These are phyloP conservation scores for Amanita rimosa DNA, from an alignment of 768 basidiomycete genomes.

Conservation along the genomic window DNA sequence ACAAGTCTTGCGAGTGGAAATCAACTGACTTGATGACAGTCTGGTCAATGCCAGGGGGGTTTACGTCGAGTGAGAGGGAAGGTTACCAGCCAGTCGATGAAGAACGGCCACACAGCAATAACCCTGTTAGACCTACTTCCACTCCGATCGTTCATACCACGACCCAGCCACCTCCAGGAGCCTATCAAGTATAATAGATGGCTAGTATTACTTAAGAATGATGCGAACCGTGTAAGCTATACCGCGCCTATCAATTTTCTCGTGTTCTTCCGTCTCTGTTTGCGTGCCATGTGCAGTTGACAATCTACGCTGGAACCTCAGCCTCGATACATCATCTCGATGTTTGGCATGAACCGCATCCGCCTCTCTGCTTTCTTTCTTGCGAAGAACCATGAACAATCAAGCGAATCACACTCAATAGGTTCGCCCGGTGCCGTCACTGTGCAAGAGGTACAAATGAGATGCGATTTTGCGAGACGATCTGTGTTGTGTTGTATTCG, in stretches of 20 bases:
- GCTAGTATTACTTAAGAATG: conserved; percentile 10
- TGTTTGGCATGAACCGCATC: conserved; percentile 22
- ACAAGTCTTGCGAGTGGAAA: neutral
- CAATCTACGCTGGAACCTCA: conserved; percentile 8
- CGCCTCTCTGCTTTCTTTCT: conserved; percentile 46
- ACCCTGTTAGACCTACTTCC: conserved; percentile 12
- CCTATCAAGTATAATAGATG: conserved; percentile 27
- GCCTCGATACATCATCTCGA: conserved; percentile 17
- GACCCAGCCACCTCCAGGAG: conserved; percentile 22
- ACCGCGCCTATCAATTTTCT: neutral
- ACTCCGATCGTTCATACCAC: conserved; percentile 13
- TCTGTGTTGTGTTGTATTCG: conserved; percentile 44
- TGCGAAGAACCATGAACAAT: conserved; percentile 78
- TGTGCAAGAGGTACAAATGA: conserved; percentile 66
- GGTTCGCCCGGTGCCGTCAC: conserved; percentile 42
- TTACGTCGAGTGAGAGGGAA: conserved; percentile 41
- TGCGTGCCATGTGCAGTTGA: neutral
- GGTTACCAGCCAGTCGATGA: conserved; percentile 58
- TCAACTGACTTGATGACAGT: conserved; percentile 26
- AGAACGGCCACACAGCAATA: conserved; percentile 18
- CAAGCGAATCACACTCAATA: conserved; percentile 69
- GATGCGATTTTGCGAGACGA: conserved; percentile 45
- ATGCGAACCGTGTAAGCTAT: neutral
- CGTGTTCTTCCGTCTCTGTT: neutral
- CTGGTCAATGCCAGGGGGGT: conserved; percentile 73